Evolutionary conservation across 2,329 filamentous ascomycete species (phyloP).

Genomic region (Ophiostoma himal-ulmi): DNA sequence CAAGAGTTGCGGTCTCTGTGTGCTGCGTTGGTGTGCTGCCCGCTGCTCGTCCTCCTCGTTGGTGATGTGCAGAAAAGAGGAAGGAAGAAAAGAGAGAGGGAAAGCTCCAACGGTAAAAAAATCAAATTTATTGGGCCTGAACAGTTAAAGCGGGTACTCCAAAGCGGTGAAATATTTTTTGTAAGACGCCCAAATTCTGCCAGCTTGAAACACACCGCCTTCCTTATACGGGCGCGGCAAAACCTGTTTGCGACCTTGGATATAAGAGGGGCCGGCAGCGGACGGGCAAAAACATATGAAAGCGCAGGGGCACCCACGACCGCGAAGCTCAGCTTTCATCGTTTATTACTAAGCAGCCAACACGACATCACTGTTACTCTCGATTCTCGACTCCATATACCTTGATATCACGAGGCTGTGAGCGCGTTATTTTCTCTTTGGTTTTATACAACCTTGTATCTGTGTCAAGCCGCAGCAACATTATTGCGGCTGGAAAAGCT

Average conservation of each 20-base stretch:
- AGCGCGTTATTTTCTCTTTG: neutral
- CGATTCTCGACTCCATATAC: neutral
- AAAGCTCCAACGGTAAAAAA: neutral
- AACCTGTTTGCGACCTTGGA: neutral
- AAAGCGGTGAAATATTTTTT: constrained; percentile 2
- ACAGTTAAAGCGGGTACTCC: neutral
- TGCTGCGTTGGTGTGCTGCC: neutral
- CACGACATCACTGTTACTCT: neutral
- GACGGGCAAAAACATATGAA: constrained; percentile 3
- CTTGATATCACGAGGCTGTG: neutral
- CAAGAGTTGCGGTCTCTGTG: neutral
- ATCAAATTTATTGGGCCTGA: constrained; percentile 7
- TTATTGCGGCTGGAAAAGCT: neutral
- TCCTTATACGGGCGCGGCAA: neutral
- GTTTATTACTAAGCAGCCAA: constrained; percentile 1
- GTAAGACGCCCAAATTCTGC: neutral
- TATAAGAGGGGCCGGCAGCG: constrained; percentile 9
- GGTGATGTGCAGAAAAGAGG: neutral
- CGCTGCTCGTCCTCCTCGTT: neutral
- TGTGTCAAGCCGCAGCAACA: neutral
- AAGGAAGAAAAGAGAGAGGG: constrained; percentile 3
- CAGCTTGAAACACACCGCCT: neutral
- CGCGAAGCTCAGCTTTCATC: neutral
- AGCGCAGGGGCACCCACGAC: neutral
- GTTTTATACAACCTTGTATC: too few relatives aligned